Percentiles rank a stretch among this genome's conserved stretches.
Evolutionary conservation across 305 asterid species (phyloP).

Genomic region (Solanum hybrid): DNA sequence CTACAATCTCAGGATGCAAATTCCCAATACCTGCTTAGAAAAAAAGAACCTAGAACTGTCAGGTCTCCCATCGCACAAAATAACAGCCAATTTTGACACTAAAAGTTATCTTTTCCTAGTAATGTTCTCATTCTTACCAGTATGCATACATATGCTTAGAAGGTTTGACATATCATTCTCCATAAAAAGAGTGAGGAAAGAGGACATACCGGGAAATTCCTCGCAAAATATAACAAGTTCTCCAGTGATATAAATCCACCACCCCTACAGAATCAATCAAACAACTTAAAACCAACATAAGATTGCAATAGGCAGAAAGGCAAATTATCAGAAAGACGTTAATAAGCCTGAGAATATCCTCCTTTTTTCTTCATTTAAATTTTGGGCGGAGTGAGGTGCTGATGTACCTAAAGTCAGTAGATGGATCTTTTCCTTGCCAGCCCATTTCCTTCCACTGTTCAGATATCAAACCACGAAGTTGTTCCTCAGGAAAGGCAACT

Average conservation of each 20-base stretch:
- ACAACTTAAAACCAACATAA: neutral
- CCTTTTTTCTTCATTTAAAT: neutral
- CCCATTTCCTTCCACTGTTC: slow-evolving; percentile 99
- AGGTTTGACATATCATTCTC: neutral
- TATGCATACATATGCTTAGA: neutral
- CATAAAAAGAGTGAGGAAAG: neutral
- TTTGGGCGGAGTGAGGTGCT: slow-evolving; percentile 7
- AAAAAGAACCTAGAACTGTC: neutral
- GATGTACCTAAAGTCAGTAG: slow-evolving; percentile 89
- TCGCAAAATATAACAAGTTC: slow-evolving; percentile 76
- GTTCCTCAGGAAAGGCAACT: slow-evolving; percentile 87
- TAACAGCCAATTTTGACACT: neutral
- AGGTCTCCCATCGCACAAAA: neutral
- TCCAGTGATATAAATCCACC: slow-evolving; percentile 98
- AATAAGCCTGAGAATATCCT: neutral
- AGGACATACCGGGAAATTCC: slow-evolving; percentile 72
- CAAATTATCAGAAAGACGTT: slow-evolving; percentile 14
- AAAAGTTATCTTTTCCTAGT: neutral
- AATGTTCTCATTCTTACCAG: neutral
- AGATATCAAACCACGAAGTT: slow-evolving; percentile 68
- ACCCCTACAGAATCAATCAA: slow-evolving; percentile 48
- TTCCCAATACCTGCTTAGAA: neutral
- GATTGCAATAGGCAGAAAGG: neutral
- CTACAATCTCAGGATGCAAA: neutral
- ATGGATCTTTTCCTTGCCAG: slow-evolving; percentile 99